Conservation (phyloP, 805 yeast genomes). For the Cyberlindnera saturnus region DNA sequence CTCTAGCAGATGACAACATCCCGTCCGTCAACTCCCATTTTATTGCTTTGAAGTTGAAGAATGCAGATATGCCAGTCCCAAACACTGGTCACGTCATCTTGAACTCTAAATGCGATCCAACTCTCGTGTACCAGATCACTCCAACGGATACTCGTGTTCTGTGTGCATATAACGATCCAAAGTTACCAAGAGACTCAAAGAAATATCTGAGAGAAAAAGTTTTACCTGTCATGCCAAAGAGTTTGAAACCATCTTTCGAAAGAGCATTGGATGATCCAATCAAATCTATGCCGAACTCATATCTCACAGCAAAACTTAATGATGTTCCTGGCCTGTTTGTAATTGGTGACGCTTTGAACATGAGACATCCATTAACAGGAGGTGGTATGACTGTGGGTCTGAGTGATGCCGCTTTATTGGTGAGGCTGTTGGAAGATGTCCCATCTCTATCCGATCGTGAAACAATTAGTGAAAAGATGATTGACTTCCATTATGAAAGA, state of each 20-base stretch:
- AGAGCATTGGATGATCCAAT: slow-evolving; percentile 57
- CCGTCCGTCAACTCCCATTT: slow-evolving; percentile 80
- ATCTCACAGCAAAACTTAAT: slow-evolving; percentile 71
- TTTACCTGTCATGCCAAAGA: slow-evolving; percentile 60
- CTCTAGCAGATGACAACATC: slow-evolving; percentile 49
- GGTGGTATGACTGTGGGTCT: slow-evolving; percentile 99
- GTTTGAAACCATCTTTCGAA: slow-evolving; percentile 59
- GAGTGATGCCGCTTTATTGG: slow-evolving; percentile 70
- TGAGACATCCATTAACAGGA: slow-evolving; percentile 98
- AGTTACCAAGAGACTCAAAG: slow-evolving; percentile 65
- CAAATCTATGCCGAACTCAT: slow-evolving; percentile 92
- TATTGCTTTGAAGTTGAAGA: slow-evolving; percentile 69
- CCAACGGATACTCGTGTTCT: slow-evolving; percentile 79
- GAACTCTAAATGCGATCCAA: slow-evolving; percentile 75
- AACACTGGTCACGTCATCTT: slow-evolving; percentile 86
- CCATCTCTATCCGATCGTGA: slow-evolving; percentile 54
- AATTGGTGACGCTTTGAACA: slow-evolving; percentile 90
- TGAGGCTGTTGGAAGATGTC: slow-evolving; percentile 49
- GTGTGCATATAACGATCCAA: slow-evolving; percentile 75
- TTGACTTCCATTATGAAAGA: slow-evolving; percentile 69
- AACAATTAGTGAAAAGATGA: slow-evolving; percentile 48
- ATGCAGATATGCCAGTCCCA: slow-evolving; percentile 71
- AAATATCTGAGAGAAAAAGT: slow-evolving; percentile 57
- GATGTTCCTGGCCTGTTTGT: slow-evolving; percentile 69
- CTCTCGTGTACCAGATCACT: slow-evolving; percentile 82